Evolutionary conservation across 2,329 filamentous ascomycete genomes (phyloP).

Genomic region (Claviceps sp.): DNA sequence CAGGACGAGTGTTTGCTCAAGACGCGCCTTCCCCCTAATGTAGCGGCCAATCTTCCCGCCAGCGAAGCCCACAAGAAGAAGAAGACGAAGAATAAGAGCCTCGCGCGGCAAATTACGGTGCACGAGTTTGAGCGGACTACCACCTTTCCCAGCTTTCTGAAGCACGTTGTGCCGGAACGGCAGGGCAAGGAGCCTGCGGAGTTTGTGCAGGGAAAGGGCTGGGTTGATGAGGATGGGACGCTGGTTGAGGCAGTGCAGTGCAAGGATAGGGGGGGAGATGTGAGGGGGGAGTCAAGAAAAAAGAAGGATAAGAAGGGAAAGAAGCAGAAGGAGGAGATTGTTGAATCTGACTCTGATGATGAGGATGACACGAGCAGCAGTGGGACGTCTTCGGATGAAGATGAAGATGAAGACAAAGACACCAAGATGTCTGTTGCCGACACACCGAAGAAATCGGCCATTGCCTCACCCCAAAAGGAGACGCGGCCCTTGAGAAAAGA

Average conservation of each 20-base stretch:
- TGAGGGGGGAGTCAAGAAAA: neutral
- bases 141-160: slow-evolving; percentile 73
- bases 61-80: slow-evolving; percentile 39
- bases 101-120: slow-evolving; percentile 46
- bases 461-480: neutral
- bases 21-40: slow-evolving; percentile 49
- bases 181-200: slow-evolving; percentile 32
- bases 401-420: slow-evolving; percentile 16
- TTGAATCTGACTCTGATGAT: neutral
- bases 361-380: slow-evolving; percentile 28
- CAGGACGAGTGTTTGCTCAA: slow-evolving; percentile 76
- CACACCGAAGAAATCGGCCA: neutral
- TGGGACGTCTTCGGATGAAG: slow-evolving; percentile 21
- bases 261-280: slow-evolving; percentile 1
- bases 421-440: neutral
- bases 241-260: slow-evolving; percentile 50
- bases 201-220: slow-evolving; percentile 75
- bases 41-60: slow-evolving; percentile 27
- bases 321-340: slow-evolving; percentile 2
- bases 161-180: slow-evolving; percentile 26
- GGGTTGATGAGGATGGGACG: slow-evolving; percentile 69
- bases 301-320: slow-evolving; percentile 11
- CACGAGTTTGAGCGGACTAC: slow-evolving; percentile 84
- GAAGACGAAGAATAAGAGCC: slow-evolving; percentile 29
- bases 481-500: neutral